Conservation (phyloP, 139 green algal genomes). For the Diplosphaera chodatii region DNA sequence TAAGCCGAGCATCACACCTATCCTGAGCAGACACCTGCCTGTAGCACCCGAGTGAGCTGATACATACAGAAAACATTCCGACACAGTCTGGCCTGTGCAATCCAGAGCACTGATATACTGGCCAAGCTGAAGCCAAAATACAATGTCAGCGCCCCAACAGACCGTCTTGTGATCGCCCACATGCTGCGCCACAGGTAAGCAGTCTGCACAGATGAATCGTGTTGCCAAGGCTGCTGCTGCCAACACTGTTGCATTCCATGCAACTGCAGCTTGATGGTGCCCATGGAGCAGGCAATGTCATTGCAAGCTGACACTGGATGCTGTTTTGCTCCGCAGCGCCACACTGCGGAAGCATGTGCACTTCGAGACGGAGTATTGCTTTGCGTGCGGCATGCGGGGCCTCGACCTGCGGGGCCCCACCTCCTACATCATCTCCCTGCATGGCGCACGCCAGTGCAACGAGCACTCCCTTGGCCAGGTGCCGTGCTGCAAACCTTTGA, state of each 20-base stretch:
- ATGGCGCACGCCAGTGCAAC: neutral
- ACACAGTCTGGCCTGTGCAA: too few species aligned
- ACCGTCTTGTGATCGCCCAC: neutral
- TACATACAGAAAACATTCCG: too few species aligned
- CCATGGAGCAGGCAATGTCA: too few species aligned
- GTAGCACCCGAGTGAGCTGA: too few species aligned
- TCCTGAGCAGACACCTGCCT: too few species aligned
- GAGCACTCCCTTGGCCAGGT: neutral
- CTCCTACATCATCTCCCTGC: neutral
- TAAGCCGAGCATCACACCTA: too few species aligned
- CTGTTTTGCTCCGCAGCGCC: neutral
- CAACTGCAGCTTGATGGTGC: too few species aligned
- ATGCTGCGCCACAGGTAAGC: neutral
- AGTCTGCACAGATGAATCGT: too few species aligned
- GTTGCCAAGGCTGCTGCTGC: too few species aligned
- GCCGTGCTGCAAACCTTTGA: too few species aligned
- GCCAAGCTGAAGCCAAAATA: neutral
- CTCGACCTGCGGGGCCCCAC: constrained; percentile 5
- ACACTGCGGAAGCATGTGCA: neutral
- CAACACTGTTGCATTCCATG: too few species aligned
- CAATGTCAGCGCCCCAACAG: neutral
- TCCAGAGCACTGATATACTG: neutral
- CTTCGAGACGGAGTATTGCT: constrained; percentile 16
- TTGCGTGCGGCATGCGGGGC: constrained; percentile 12
- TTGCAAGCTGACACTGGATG: too few species aligned